Evolutionary conservation across 1,284 basidiomycete species (phyloP).

Genomic region (Vanrija sp.): DNA sequence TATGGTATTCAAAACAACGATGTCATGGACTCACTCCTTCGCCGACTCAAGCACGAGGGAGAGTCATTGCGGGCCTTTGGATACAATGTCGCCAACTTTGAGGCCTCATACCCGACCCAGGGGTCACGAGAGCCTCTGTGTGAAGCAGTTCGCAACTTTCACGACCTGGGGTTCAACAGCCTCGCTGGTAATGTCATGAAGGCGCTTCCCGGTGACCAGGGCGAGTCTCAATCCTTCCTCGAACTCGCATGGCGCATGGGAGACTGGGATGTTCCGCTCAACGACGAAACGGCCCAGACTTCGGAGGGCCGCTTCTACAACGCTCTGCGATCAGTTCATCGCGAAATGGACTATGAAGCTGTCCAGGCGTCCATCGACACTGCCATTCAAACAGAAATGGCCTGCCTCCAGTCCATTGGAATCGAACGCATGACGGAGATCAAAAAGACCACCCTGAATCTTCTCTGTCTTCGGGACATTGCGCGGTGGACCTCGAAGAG

Average conservation of each 20-base stretch:
- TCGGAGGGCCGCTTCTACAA: conserved; percentile 64
- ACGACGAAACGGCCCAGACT: conserved; percentile 18
- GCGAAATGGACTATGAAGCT: conserved; percentile 60
- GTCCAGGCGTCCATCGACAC: conserved; percentile 56
- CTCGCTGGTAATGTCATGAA: conserved; percentile 57
- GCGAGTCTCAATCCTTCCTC: conserved; percentile 59
- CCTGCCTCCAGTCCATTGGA: conserved; percentile 62
- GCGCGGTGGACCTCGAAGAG: conserved; percentile 32
- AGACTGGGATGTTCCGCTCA: conserved; percentile 83
- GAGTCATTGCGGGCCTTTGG: conserved; percentile 88
- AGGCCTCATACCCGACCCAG: conserved; percentile 50
- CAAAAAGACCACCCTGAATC: conserved; percentile 60
- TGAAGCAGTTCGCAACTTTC: conserved; percentile 68
- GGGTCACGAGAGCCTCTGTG: conserved; percentile 21
- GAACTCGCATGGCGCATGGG: conserved; percentile 84
- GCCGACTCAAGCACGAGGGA: conserved; percentile 83
- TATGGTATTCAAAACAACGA: conserved; percentile 83
- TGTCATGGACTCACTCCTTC: conserved; percentile 70
- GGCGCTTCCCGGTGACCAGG: conserved; percentile 1
- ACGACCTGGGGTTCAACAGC: conserved; percentile 80
- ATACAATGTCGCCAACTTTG: conserved; percentile 78
- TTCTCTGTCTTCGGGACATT: conserved; percentile 76
- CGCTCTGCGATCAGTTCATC: conserved; percentile 70
- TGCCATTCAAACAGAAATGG: conserved; percentile 54
- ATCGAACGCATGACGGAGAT: conserved; percentile 74